Base-by-base conservation (phyloP, 2,329 filamentous ascomycete genomes). In the Fusarium subglutinans region DNA sequence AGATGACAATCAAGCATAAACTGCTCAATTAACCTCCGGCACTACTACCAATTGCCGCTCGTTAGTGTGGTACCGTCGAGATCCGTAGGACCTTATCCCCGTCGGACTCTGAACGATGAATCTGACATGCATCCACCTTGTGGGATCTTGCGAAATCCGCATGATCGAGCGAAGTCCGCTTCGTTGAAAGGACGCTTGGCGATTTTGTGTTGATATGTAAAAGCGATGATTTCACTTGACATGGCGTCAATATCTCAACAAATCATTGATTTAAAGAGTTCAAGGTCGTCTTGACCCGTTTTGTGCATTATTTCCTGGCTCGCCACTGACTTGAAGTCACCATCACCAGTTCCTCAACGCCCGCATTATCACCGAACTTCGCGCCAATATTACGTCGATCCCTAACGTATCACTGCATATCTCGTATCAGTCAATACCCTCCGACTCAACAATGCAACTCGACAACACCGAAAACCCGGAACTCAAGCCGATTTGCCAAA, bases 401-500 rank as follows among this genome's bases (percentile, higher is more conserved):
- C 22, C 28, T 24, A n/a, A 55, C 35, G 51, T 55, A n/a, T 41
- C 24, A 55, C 24, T 28, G 51, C 51, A 55, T 55, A 41, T 54
- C 24, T 54, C 51, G 18, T 38, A n/a, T 40, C 20, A 14, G 12
- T 2, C 20, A 13, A 10, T 28, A n/a, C 24, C 14, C 14, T 28
- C n/a, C 11, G 5, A 26, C 8, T 10, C 12, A 18, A 45, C 5
- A n/a, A 60, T 48, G 55, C 30, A 17, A 22, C 14, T 35, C 5
- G 11, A 18, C 13, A 41, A 1, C n/a, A 35, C 24, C 26, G 17
- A 37, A 4, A 33, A 1, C 0, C 18, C 43, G 50, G 38, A 51
- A 5, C 10, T 15, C 2, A 55, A 55, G 17, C 57, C 66, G 6
- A 64, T 69, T 14, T 69, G 66, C 8, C 66, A 69, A 15, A 85